phyloP scores from a whole-genome alignment of 176 grass and related monocot genomes.

The Avena atlantica region DNA sequence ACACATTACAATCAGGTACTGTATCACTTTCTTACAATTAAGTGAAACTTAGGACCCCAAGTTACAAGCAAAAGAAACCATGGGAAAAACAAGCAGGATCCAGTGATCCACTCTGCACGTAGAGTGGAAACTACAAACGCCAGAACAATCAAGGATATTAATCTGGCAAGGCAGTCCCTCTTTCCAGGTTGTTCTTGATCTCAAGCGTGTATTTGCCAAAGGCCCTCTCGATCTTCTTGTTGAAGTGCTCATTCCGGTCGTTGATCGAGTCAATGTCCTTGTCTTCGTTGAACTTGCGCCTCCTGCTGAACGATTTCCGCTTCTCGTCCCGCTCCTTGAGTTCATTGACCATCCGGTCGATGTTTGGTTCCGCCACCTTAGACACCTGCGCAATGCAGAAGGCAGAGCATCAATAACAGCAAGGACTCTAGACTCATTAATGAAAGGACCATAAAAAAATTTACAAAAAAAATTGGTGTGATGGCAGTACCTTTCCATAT shows the following conservation, averaged over 20 bases:
- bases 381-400: slow-evolving; percentile 34
- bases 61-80: slow-evolving; percentile 20
- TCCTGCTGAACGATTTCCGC: slow-evolving; percentile 79
- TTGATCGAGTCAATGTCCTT: slow-evolving; percentile 98
- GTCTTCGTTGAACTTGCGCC: slow-evolving; percentile 91
- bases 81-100: not conserved
- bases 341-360: slow-evolving; percentile 88
- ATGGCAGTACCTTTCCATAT: slow-evolving; percentile 71
- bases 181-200: slow-evolving; percentile 98
- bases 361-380: slow-evolving; percentile 72
- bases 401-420: not conserved
- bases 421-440: not conserved
- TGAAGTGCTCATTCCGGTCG: slow-evolving; percentile 95
- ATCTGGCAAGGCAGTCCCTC: slow-evolving; percentile 89
- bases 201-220: slow-evolving; percentile 98
- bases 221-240: slow-evolving; percentile 96
- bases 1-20: slow-evolving; percentile 23
- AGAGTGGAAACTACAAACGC: not conserved
- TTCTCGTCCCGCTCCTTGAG: slow-evolving; percentile 73
- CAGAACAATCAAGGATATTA: slow-evolving; percentile 6
- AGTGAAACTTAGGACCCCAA: slow-evolving; percentile 9
- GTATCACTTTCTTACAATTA: slow-evolving; percentile 27
- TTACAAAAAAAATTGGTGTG: no score
- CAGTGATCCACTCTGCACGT: not conserved
- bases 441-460: not conserved